Base-by-base conservation (phyloP, 129 eudicot genomes). In the Saussurea involucrata region DNA sequence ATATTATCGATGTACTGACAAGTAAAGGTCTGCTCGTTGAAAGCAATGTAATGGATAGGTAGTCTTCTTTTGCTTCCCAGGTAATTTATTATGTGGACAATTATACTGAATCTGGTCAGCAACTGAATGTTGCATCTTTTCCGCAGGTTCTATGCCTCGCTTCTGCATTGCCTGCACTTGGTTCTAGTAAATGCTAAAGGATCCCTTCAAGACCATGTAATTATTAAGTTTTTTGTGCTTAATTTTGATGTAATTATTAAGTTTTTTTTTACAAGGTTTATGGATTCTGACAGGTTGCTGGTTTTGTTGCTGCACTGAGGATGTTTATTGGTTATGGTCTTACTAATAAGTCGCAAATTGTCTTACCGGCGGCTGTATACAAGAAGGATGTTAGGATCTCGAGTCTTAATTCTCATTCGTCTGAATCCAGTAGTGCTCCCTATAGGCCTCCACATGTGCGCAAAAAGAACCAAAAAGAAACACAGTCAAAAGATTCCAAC, bases 401-500 rank as follows among this genome's bases (percentile, higher is more conserved):
- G 49, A 83, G 72, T 78, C 63, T 24, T 81, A 37, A 69, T 44
- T 44, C 73, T 42, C 79, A 68, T 49, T 28, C 76, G 27, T 71
- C 71, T 63, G 89, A 72, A 69, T 84, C 90, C 70, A 83, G 29
- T 29, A 85, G 73, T 79, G 97, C 85, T 66, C 88, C 89, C 22
- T 95, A 95, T 69, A 85, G 88, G 86, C 99, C 99, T 66, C 99
- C 99, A 15, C 97, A 95, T 76, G 78, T 88, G 88, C 96, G 99
- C 57, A 89, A 88, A 76, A 81, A 85, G 69, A 78, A 61, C 76
- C 73, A 63, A 76, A 77, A 46, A 17, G 66, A 55, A 69, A 15
- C 78, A 53, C 81, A 81, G 77, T 65, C 22, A 61, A 81, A 76
- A 44, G 81, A 82, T 80, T 72, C 73, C 60, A 80, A 78, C 25